Evolutionary conservation across 805 yeast species (phyloP).

Genomic region (Suhomyces sp.): DNA sequence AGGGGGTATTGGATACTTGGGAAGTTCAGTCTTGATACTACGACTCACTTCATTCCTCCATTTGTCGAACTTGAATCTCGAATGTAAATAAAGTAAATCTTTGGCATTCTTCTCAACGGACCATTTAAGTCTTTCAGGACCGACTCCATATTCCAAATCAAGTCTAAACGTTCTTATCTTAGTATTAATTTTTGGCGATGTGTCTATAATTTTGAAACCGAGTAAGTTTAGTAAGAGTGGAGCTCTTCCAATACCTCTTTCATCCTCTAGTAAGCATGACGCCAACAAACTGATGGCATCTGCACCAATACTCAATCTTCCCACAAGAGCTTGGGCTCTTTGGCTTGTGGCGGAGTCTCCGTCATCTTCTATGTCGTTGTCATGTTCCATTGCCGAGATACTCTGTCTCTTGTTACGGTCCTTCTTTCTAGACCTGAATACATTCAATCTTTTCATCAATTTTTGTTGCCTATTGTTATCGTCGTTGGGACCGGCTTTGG

Average conservation of each 20-base stretch:
- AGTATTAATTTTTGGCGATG: constrained; percentile 38
- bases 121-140: constrained; percentile 78
- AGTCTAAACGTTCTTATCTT: constrained; percentile 54
- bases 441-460: constrained; percentile 20
- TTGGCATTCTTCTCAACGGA: constrained; percentile 66
- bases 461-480: constrained; percentile 20
- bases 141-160: constrained; percentile 90
- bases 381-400: constrained; percentile 15
- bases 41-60: constrained; percentile 35
- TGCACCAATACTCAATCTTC: constrained; percentile 58
- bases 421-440: constrained; percentile 26
- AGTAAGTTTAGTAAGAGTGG: constrained; percentile 77
- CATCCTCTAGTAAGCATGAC: constrained; percentile 73
- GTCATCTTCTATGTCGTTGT: constrained; percentile 20
- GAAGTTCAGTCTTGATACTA: constrained; percentile 39
- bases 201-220: constrained; percentile 60
- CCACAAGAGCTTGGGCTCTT: constrained; percentile 35
- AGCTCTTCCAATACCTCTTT: constrained; percentile 71
- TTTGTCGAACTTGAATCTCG: constrained; percentile 55
- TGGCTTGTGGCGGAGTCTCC: constrained; percentile 32
- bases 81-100: constrained; percentile 72
- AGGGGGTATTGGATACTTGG: constrained; percentile 46
- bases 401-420: constrained; percentile 19
- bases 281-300: constrained; percentile 77
- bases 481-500: constrained; percentile 10